phyloP scores from a whole-genome alignment of 2,329 filamentous ascomycete genomes.

The Verticillium isaacii region DNA sequence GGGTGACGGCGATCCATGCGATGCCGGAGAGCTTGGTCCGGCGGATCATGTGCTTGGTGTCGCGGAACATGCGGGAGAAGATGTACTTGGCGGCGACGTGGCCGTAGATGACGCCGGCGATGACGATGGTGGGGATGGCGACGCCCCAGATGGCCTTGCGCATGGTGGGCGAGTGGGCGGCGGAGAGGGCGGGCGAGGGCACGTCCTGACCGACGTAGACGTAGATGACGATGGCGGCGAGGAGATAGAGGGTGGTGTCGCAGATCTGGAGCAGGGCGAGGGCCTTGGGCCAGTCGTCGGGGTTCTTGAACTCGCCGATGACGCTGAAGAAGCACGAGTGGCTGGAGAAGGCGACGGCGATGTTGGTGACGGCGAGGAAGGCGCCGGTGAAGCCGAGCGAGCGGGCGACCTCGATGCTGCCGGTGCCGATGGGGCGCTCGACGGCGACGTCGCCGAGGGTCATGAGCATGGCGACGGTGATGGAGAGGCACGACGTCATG shows the following conservation, averaged over 20 bases:
- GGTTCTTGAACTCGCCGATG: slow-evolving; percentile 59
- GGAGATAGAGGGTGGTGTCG: slow-evolving; percentile 58
- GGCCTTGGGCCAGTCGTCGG: slow-evolving; percentile 52
- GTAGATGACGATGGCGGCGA: slow-evolving; percentile 64
- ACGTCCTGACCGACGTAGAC: slow-evolving; percentile 58
- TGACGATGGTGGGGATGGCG: slow-evolving; percentile 64
- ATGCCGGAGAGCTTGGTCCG: slow-evolving; percentile 44
- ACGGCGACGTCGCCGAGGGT: slow-evolving; percentile 59
- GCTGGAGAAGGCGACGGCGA: slow-evolving; percentile 60
- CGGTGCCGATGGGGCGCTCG: slow-evolving; percentile 28
- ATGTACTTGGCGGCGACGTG: slow-evolving; percentile 63
- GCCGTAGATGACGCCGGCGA: slow-evolving; percentile 67
- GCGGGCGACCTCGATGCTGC: slow-evolving; percentile 24
- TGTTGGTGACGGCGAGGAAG: slow-evolving; percentile 57
- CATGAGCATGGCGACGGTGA: slow-evolving; percentile 57
- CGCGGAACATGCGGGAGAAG: slow-evolving; percentile 58
- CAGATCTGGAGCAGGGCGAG: slow-evolving; percentile 44
- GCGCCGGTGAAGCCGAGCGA: slow-evolving; percentile 44
- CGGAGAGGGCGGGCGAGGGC: slow-evolving; percentile 61
- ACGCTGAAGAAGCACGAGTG: slow-evolving; percentile 67
- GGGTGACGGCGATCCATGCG: slow-evolving; percentile 55
- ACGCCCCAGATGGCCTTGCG: slow-evolving; percentile 64
- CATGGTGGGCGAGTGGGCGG: slow-evolving; percentile 45
- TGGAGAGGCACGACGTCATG: slow-evolving; percentile 57
- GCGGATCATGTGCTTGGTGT: slow-evolving; percentile 50